Evolutionary conservation across 148 eudicot species (phyloP).

Genomic region (Persicaria maculosa): DNA sequence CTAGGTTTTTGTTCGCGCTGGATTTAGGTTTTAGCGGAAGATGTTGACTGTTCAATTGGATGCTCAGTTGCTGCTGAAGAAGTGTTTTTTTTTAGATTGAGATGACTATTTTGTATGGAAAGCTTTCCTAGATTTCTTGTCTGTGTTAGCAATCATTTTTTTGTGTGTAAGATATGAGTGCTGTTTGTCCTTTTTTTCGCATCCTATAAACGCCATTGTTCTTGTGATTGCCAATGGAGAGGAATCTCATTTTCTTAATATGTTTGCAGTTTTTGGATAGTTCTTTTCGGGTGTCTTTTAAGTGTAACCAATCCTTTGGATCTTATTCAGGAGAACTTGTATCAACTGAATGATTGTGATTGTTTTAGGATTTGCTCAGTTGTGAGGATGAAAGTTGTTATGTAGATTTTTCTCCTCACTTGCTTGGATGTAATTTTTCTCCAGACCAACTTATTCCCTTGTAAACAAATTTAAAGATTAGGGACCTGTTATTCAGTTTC

Average conservation of each 20-base stretch:
- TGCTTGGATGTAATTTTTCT: no score
- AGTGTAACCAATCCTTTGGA: not conserved
- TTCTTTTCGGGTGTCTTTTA: not conserved
- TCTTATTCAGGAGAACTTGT: not conserved
- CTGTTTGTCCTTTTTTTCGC: not conserved
- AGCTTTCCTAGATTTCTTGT: not conserved
- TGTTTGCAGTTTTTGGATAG: not conserved
- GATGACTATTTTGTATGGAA: not conserved
- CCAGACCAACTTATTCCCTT: not conserved
- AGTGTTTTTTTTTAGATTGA: not conserved
- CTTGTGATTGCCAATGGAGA: not conserved
- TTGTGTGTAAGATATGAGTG: not conserved
- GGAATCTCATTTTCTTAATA: not conserved
- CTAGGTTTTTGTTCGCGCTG: not conserved
- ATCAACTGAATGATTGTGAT: not conserved
- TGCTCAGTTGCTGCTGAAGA: conserved; percentile 3
- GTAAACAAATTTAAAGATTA: not conserved
- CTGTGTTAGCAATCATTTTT: not conserved
- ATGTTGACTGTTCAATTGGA: not conserved
- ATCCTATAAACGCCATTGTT: not conserved
- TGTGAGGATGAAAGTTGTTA: not conserved
- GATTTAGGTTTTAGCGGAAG: not conserved
- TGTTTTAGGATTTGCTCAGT: not conserved
- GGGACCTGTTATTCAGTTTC: not conserved
- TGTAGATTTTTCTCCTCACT: not conserved